A percentile compares a stretch with the other conserved stretches of the same genome.
These are phyloP conservation scores for Francoa sonchifolia DNA, from an alignment of 441 rosid genomes.

Conservation along the genomic window DNA sequence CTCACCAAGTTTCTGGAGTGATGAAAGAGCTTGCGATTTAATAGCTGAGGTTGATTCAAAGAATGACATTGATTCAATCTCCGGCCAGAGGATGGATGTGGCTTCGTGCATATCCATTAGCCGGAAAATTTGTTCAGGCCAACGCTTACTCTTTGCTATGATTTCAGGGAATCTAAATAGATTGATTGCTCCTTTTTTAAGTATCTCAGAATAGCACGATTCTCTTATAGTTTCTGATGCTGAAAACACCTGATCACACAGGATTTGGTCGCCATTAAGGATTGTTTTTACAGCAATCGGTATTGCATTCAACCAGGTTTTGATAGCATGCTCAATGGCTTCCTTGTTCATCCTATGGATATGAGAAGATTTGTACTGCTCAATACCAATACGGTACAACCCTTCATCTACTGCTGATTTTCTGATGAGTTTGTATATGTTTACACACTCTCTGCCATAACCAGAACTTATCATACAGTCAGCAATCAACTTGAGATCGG, in stretches of 20 bases:
- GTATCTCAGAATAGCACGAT: conserved; percentile 42
- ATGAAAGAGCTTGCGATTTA: conserved; percentile 33
- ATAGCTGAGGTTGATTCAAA: conserved; percentile 28
- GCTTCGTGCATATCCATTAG: conserved; percentile 34
- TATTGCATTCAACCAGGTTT: conserved; percentile 38
- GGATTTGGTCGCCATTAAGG: conserved; percentile 37
- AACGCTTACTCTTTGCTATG: conserved; percentile 30
- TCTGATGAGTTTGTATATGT: conserved; percentile 32
- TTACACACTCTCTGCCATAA: conserved; percentile 42
- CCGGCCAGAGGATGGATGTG: conserved; percentile 33
- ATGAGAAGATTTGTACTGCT: conserved; percentile 24
- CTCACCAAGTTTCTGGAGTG: conserved; percentile 30
- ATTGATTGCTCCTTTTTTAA: conserved; percentile 33
- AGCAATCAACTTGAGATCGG: conserved; percentile 41
- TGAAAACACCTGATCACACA: conserved; percentile 42
- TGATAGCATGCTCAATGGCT: conserved; percentile 22
- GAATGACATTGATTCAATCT: conserved; percentile 33
- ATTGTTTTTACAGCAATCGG: conserved; percentile 30
- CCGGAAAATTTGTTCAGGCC: conserved; percentile 26
- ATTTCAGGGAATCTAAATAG: conserved; percentile 43
- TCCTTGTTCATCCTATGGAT: conserved; percentile 26
- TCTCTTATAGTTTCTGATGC: conserved; percentile 30
- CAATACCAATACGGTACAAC: conserved; percentile 33
- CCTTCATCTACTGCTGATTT: conserved; percentile 43
- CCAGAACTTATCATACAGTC: conserved; percentile 46